A percentile compares a stretch with the other conserved stretches of the same genome.
Evolutionary conservation across 176 grass and related monocot species (phyloP).

Genomic region (Carex kokanica): DNA sequence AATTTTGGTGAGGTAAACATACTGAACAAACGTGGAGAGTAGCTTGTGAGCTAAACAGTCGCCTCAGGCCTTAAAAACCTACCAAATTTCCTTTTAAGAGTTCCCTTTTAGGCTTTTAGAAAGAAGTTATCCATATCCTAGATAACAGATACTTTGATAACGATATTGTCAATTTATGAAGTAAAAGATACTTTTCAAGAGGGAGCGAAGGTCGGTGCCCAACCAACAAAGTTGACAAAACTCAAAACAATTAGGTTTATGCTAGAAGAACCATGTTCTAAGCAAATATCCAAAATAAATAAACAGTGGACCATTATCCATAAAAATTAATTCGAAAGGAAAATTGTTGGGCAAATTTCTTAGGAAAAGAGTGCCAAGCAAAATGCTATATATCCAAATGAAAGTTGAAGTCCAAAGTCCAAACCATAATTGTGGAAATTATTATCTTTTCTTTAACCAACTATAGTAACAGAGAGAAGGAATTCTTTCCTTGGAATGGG

Average conservation of each 20-base stretch:
- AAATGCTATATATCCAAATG: not conserved
- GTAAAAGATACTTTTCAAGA: not conserved
- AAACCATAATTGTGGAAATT: not conserved
- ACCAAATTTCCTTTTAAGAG: not conserved
- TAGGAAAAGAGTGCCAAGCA: not conserved
- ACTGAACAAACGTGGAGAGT: not conserved
- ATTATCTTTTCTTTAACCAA: not conserved
- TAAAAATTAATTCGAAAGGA: too few relatives aligned
- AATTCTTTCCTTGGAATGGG: not conserved
- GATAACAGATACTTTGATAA: not conserved
- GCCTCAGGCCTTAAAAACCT: not conserved
- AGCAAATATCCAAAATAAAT: not conserved
- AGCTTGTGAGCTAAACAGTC: not conserved
- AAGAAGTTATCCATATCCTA: slow-evolving; percentile 12
- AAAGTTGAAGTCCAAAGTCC: not conserved
- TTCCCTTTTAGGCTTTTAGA: too few relatives aligned
- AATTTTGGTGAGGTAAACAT: not conserved
- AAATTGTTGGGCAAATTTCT: not conserved
- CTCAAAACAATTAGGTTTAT: not conserved
- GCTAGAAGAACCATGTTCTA: not conserved
- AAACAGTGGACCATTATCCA: not conserved
- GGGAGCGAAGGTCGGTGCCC: not conserved
- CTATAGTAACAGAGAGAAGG: not conserved
- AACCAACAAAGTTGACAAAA: not conserved
- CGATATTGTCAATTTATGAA: not conserved